Evolutionary conservation across 1,284 basidiomycete genomes (phyloP), one percentile per base, ranked within the genome.

Genomic region (Xerocomus minutiporus): DNA sequence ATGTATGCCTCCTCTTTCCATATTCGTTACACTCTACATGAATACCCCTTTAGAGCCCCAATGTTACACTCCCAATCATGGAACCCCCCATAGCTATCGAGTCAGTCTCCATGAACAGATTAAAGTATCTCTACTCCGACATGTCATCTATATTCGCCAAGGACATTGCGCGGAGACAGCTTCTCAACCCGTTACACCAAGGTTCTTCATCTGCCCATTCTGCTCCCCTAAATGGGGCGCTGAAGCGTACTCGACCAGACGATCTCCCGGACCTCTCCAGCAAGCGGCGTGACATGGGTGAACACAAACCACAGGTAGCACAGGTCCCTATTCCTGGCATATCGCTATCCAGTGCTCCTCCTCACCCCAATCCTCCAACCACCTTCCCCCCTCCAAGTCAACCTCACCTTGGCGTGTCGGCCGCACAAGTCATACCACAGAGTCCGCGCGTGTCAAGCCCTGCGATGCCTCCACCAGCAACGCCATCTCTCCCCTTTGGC

Each of bases 261-360:
- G 81, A 83, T 13, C 48, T 63, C 15, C 51, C 64, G 15, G 71
- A 70, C 23, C 54, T 67, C 0, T 67, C 73, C 54, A 80, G 76
- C 61, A 87, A 88, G 65, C 76, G 86, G n/a, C 76, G 81, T n/a
- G 82, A 89, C 56, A 82, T 81, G 1, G 86, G 86, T 31, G 84
- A 87, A 58, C 71, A 69, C 38, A 83, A 81, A 58, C 53, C 55
- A 8, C 61, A 64, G 44, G 60, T 59, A 25, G 46, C 61, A 41
- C 63, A 59, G 31, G 39, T 67, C n/a, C 61, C 63, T n/a, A 54
- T 59, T 45, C 59, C 74, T 69, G 71, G 69, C 69, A 26, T 76
- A 72, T 57, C 61, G 4, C 40, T 63, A 17, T 52, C 65, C 8
- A 45, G 50, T 31, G 32, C 47, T 38, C 9, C 46, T 29, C 38